Percentiles rank a stretch among this genome's conserved stretches.
These are phyloP conservation scores for Cydonia oblonga DNA, from an alignment of 331 rosid genomes.

Conservation along the genomic window DNA sequence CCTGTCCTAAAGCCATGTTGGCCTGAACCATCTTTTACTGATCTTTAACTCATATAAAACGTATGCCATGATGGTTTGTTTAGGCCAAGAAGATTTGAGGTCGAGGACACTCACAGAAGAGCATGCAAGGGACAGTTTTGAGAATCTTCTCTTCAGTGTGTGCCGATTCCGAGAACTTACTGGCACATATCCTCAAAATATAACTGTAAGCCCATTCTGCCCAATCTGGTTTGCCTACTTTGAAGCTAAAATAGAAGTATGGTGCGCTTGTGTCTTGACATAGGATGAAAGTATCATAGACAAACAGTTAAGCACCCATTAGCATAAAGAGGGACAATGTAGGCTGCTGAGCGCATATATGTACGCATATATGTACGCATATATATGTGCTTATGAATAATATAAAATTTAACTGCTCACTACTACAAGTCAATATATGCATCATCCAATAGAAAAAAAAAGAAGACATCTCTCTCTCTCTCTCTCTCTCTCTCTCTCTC, in stretches of 20 bases:
- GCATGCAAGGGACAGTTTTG: constrained; percentile 95
- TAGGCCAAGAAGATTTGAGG: constrained; percentile 61
- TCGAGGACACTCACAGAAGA: constrained; percentile 88
- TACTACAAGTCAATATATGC: background rate
- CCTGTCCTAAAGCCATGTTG: too few species aligned
- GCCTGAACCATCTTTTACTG: background rate
- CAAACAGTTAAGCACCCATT: background rate
- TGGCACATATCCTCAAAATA: constrained; percentile 67
- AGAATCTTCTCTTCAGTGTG: constrained; percentile 81
- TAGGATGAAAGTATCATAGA: background rate
- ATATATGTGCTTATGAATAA: too few species aligned
- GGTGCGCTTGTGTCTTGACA: background rate
- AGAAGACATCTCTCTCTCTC: background rate
- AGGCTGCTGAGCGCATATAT: background rate
- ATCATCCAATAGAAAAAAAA: background rate
- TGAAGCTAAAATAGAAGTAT: background rate
- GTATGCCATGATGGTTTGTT: constrained; percentile 1
- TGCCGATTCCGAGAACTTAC: constrained; percentile 92
- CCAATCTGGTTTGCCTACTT: background rate
- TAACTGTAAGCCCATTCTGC: constrained; percentile 45
- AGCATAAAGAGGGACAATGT: background rate
- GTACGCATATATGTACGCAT: too few species aligned
- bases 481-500: too few species aligned
- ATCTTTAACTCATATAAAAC: background rate
- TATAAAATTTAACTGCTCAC: too few species aligned